These are phyloP conservation scores for Hylodesmum podocarpum DNA, from an alignment of 306 rosid genomes.

Conservation along the genomic window DNA sequence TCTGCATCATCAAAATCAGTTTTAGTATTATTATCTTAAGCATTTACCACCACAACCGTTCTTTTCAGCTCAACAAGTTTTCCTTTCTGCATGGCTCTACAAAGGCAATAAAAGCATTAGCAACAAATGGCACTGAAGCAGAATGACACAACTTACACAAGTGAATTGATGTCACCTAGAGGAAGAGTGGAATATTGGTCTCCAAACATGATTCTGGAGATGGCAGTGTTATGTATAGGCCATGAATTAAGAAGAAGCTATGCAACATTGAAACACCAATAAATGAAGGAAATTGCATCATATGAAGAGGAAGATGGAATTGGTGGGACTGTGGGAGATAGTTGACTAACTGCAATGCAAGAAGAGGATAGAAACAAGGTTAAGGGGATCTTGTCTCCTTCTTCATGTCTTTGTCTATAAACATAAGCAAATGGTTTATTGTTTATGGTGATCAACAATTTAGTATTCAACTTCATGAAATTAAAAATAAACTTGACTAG, in stretches of 20 bases:
- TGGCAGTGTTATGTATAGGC: conserved; percentile 18
- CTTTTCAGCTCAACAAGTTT: conserved; percentile 1
- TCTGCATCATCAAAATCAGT: conserved; percentile 26
- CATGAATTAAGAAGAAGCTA: conserved; percentile 18
- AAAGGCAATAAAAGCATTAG: not conserved
- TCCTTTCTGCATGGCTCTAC: conserved; percentile 32
- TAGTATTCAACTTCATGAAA: not conserved
- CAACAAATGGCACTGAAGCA: not conserved
- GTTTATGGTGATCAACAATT: not conserved
- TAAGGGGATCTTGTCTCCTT: not conserved
- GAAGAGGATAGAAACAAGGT: not conserved
- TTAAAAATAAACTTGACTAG: not conserved
- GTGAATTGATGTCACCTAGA: not conserved
- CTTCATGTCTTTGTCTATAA: not conserved
- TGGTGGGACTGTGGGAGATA: conserved; percentile 13
- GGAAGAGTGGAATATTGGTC: conserved; percentile 12
- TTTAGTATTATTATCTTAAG: conserved; percentile 37
- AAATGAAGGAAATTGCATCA: not conserved
- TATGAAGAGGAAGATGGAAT: not conserved
- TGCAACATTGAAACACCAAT: not conserved
- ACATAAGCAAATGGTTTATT: not conserved
- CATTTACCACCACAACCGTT: conserved; percentile 29
- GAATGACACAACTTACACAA: not conserved
- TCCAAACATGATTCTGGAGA: not conserved
- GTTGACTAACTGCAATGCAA: not conserved